These are phyloP conservation scores for Globisporangium viniferum DNA, from an alignment of 352 stramenopile genomes.

Conservation along the genomic window DNA sequence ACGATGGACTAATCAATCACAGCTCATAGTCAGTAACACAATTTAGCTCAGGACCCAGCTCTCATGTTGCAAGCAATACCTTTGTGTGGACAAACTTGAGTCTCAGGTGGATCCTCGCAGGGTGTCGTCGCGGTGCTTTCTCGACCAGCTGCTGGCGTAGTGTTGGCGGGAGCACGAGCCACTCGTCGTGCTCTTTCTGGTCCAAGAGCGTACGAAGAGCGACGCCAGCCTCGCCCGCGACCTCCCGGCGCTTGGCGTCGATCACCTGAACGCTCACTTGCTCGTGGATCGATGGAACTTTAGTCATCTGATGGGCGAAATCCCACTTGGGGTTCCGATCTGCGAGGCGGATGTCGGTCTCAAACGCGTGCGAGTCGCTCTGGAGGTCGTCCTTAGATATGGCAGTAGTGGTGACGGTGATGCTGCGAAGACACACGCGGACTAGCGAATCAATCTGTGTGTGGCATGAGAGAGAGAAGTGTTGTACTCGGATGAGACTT, in stretches of 20 bases:
- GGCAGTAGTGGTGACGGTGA: neutral
- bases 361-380: conserved; percentile 8
- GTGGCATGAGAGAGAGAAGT: neutral
- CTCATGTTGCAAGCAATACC: conserved; percentile 20
- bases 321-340: conserved; percentile 51
- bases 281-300: conserved; percentile 35
- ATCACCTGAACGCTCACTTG: conserved; percentile 54
- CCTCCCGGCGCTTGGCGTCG: conserved; percentile 40
- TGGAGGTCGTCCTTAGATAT: neutral
- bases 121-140: conserved; percentile 24
- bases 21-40: neutral
- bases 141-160: conserved; percentile 61
- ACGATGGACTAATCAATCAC: conserved; percentile 39
- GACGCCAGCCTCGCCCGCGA: conserved; percentile 46
- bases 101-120: conserved; percentile 38
- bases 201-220: conserved; percentile 49
- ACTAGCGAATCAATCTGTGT: conserved; percentile 57
- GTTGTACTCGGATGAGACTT: neutral
- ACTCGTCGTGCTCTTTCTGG: conserved; percentile 59
- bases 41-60: neutral
- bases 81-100: conserved; percentile 52
- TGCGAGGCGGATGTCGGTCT: conserved; percentile 39
- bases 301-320: conserved; percentile 24
- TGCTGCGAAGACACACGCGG: conserved; percentile 32
- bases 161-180: conserved; percentile 53